Conservation (phyloP, 345 rosid species). For the Citrus trifoliata region DNA sequence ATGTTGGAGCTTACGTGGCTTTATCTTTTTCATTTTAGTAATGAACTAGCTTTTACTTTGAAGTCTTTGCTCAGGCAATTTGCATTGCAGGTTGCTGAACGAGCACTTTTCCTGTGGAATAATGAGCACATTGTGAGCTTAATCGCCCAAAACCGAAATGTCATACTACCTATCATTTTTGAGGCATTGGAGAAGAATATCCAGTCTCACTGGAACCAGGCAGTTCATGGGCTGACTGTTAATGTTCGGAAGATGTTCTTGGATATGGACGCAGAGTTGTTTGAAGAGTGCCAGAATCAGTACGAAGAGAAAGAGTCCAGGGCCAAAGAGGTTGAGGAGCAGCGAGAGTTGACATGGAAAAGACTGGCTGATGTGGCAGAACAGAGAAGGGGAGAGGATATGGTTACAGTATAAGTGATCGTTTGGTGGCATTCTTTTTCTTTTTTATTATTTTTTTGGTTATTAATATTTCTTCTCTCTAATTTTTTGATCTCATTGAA, state of each 20-base stretch:
- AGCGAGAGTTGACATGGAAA: constrained; percentile 70
- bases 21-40: neutral
- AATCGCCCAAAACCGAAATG: constrained; percentile 67
- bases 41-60: neutral
- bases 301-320: constrained; percentile 58
- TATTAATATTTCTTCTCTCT: neutral
- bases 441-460: neutral
- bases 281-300: constrained; percentile 71
- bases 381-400: constrained; percentile 46
- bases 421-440: constrained; percentile 36
- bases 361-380: constrained; percentile 68
- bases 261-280: constrained; percentile 79
- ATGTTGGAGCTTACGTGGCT: neutral
- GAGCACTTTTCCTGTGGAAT: constrained; percentile 90
- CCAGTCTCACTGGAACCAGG: constrained; percentile 77
- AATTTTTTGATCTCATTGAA: constrained; percentile 22
- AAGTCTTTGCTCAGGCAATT: constrained; percentile 12
- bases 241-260: constrained; percentile 79
- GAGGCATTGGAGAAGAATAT: constrained; percentile 79
- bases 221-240: constrained; percentile 75
- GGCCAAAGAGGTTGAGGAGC: constrained; percentile 62
- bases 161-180: constrained; percentile 67
- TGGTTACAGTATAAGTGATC: constrained; percentile 42
- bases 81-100: constrained; percentile 76
- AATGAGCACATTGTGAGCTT: constrained; percentile 78